phyloP scores from a whole-genome alignment of 2,329 filamentous ascomycete genomes.

The Alternaria sp. region DNA sequence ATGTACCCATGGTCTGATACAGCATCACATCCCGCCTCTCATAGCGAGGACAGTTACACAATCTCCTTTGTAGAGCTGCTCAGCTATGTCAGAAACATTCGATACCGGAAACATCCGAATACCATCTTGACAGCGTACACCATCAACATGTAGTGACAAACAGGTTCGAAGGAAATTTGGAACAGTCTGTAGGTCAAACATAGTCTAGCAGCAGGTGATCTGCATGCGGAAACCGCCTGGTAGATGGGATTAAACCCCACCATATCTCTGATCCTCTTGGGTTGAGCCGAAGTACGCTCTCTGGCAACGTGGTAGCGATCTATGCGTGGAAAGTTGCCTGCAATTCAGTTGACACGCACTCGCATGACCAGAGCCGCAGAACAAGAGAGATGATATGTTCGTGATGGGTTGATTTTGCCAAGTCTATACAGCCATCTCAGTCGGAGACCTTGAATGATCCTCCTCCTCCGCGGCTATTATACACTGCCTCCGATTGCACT shows the following conservation, averaged over 20 bases:
- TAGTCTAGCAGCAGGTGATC: neutral
- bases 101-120: neutral
- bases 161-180: neutral
- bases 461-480: slow-evolving; percentile 42
- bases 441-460: slow-evolving; percentile 14
- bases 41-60: neutral
- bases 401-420: slow-evolving; percentile 24
- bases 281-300: neutral
- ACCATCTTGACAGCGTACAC: neutral
- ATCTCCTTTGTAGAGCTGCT: neutral
- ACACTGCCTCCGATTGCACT: slow-evolving; percentile 40
- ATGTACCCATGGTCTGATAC: neutral
- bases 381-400: neutral
- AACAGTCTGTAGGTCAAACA: neutral
- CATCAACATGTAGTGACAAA: neutral
- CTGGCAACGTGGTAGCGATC: neutral
- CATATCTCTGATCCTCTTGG: neutral
- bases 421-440: slow-evolving; percentile 44
- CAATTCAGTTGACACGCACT: neutral
- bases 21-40: neutral
- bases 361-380: neutral
- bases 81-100: neutral
- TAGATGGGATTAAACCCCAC: neutral
- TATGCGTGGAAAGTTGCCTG: neutral
- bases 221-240: neutral